Evolutionary conservation across 2,329 filamentous ascomycete genomes (phyloP).

Genomic region (Hymenoscyphus fructigenus): DNA sequence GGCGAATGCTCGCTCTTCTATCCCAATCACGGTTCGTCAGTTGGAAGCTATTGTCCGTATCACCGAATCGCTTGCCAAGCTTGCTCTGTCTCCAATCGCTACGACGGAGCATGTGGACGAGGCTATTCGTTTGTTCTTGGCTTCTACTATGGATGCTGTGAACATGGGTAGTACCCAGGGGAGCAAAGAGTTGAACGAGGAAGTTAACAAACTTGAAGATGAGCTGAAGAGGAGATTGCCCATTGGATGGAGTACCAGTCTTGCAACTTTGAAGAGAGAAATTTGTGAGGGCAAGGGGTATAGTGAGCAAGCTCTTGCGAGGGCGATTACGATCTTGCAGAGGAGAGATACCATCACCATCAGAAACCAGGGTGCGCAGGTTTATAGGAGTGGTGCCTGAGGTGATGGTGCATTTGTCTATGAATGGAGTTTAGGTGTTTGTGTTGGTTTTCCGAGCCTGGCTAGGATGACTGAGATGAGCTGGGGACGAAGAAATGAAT

Average conservation of each 20-base stretch:
- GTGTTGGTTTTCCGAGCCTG: neutral
- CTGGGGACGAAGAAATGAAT: neutral
- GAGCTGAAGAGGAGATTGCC: conserved; percentile 85
- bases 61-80: conserved; percentile 90
- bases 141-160: conserved; percentile 96
- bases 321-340: conserved; percentile 83
- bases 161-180: conserved; percentile 83
- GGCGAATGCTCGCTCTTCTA: conserved; percentile 85
- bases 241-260: conserved; percentile 91
- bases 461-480: neutral
- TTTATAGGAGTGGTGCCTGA: conserved; percentile 70
- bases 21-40: conserved; percentile 96
- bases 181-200: conserved; percentile 86
- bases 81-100: conserved; percentile 81
- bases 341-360: conserved; percentile 84
- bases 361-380: conserved; percentile 71
- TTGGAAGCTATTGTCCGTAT: conserved; percentile 97
- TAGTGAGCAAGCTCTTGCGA: conserved; percentile 79
- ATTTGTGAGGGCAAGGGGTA: conserved; percentile 92
- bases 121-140: conserved; percentile 93
- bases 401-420: neutral
- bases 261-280: conserved; percentile 82
- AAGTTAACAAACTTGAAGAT: conserved; percentile 81
- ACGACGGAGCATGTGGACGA: conserved; percentile 94
- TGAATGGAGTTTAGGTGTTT: neutral